Conservation (phyloP, 495 filamentous ascomycete genomes). For the Hypoxylon cercidicola region DNA sequence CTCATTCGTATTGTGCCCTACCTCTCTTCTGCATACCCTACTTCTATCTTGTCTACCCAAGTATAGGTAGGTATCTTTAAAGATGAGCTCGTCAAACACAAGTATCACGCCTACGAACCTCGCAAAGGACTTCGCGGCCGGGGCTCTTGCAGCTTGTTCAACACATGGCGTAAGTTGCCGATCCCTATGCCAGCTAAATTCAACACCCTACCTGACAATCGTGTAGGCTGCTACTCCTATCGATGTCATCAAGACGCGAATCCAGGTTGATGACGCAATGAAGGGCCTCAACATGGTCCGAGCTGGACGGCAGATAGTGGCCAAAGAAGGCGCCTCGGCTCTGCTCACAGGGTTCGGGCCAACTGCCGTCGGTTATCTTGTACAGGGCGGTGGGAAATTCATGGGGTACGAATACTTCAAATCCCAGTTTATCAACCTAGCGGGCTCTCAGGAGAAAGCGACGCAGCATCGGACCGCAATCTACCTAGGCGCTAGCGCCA, state of each 20-base stretch:
- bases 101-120: conserved; percentile 35
- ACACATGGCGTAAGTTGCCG: conserved; percentile 82
- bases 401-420: conserved; percentile 85
- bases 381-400: conserved; percentile 83
- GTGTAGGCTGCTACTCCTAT: conserved; percentile 59
- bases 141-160: conserved; percentile 83
- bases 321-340: conserved; percentile 76
- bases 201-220: not conserved
- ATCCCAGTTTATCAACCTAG: conserved; percentile 75
- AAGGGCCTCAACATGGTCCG: conserved; percentile 79
- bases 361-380: conserved; percentile 78
- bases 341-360: conserved; percentile 79
- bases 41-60: too few relatives aligned
- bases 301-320: conserved; percentile 74
- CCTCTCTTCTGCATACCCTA: not conserved
- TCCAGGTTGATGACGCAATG: conserved; percentile 78
- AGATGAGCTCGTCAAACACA: conserved; percentile 32
- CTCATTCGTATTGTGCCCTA: too few relatives aligned
- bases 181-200: conserved; percentile 68
- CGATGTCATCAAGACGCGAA: conserved; percentile 75
- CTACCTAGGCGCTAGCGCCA: conserved; percentile 77
- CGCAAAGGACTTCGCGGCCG: conserved; percentile 80
- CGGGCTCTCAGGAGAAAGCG: conserved; percentile 70
- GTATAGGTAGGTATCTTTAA: not conserved
- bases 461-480: conserved; percentile 75